Base-by-base conservation (phyloP, 179 eudicot species). In the Camellia oleifera region DNA sequence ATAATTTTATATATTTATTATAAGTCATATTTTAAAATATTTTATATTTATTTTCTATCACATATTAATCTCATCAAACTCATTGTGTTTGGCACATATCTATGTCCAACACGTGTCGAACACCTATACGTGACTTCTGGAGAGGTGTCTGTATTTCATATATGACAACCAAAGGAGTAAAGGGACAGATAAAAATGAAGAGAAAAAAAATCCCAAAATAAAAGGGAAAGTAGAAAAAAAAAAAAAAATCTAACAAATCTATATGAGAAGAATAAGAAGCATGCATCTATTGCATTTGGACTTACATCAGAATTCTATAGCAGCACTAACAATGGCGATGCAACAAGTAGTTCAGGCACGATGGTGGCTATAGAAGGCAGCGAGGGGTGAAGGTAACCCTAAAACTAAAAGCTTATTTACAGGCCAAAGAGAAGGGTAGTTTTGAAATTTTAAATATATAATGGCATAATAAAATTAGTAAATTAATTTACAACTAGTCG, bases 291-390 rank as follows among this genome's bases (percentile, higher is more conserved):
- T 70, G n/a, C 56, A 70, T 7, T 45, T 17, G 74, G 56, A 70
- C 57, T 70, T 46, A 70, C 74, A 48, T 70, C 74, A n/a, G 57
- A 70, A 70, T 70, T 12, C 56, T 10, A 70, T 13, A 70, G 74
- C 18, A n/a, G 74, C 56, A 26, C 32, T 13, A 70, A 70, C 74
- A 70, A 70, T 48, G 57, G 56, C 7, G 17, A 44, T 14, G 72
- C 53, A 44, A 46, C 32, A 48, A 46, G 56, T 46, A 70, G 56
- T 57, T 13, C 11, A 13, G 61, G 61, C 14, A 57, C 12, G 6
- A 70, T 1, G 40, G 74, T 57, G 40, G 14, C 74, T 45, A 32
- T 61, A 54, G 58, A 13, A 54, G 58, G 58, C 74, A 9, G 1
- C 32, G 32, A 11, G 32, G 48, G 74, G 15, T 17, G 14, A 69